A percentile compares a stretch with the other conserved stretches of the same genome.
Conservation (phyloP, 169 alveolate genomes). For the Theileria parva region DNA sequence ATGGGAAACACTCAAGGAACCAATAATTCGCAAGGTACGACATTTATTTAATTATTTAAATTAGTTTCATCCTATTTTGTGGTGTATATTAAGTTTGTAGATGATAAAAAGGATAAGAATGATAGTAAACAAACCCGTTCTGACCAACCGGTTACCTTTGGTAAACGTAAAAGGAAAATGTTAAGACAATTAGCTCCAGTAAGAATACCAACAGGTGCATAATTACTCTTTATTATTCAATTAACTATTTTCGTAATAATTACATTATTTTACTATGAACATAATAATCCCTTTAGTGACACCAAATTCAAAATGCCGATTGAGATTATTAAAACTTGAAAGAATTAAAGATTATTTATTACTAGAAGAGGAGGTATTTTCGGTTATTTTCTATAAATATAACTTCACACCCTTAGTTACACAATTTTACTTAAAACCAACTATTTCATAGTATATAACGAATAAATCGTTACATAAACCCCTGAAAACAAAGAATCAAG, state of each 20-base stretch:
- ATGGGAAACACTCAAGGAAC: conserved; percentile 65
- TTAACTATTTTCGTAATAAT: neutral
- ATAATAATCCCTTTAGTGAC: conserved; percentile 72
- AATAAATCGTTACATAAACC: conserved; percentile 82
- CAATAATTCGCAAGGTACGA: neutral
- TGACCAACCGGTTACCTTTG: conserved; percentile 53
- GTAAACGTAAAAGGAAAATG: conserved; percentile 60
- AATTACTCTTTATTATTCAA: conserved; percentile 7
- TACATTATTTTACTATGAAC: neutral
- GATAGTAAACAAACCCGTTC: conserved; percentile 26
- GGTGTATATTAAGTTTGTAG: conserved; percentile 1
- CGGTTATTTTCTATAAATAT: conserved; percentile 1
- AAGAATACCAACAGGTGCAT: conserved; percentile 59
- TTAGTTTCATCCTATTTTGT: neutral
- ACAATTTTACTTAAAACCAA: conserved; percentile 70
- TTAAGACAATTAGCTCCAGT: conserved; percentile 56
- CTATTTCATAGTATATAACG: conserved; percentile 83
- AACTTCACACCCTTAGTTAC: neutral
- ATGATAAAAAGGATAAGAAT: conserved; percentile 21
- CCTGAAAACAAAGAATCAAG: conserved; percentile 72
- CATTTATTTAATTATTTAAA: neutral
- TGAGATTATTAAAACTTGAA: conserved; percentile 89
- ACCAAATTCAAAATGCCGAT: conserved; percentile 92
- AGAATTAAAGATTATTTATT: conserved; percentile 93
- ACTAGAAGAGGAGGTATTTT: conserved; percentile 93